Evolutionary conservation across 495 filamentous ascomycete genomes (phyloP).

Genomic region (Aspergillus cavernicola): DNA sequence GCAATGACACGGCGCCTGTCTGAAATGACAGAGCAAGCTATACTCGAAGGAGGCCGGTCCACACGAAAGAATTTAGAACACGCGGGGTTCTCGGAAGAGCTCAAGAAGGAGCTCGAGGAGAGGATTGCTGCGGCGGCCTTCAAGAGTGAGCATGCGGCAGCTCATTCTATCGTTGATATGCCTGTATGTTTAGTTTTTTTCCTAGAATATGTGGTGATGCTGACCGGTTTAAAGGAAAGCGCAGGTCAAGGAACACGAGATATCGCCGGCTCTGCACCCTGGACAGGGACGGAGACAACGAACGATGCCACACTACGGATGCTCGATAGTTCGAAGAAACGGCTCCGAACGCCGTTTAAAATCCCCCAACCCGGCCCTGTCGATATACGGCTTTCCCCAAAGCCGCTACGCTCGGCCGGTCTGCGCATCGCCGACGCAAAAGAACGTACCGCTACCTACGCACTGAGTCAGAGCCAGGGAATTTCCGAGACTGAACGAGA

Average conservation of each 20-base stretch:
- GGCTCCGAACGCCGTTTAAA: slow-evolving; percentile 51
- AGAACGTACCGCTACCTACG: slow-evolving; percentile 73
- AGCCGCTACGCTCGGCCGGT: slow-evolving; percentile 45
- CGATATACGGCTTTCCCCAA: slow-evolving; percentile 56
- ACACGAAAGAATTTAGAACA: slow-evolving; percentile 74
- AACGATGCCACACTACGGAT: slow-evolving; percentile 82
- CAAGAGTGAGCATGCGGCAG: slow-evolving; percentile 60
- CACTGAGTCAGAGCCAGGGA: slow-evolving; percentile 53
- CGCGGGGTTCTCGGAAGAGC: slow-evolving; percentile 81
- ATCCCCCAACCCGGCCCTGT: slow-evolving; percentile 51
- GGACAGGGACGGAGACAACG: slow-evolving; percentile 72
- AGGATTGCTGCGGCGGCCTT: slow-evolving; percentile 70
- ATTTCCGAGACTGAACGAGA: slow-evolving; percentile 68
- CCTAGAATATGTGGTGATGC: slow-evolving; percentile 5
- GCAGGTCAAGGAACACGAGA: slow-evolving; percentile 71
- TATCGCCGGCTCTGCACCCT: slow-evolving; percentile 66
- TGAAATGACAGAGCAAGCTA: slow-evolving; percentile 74
- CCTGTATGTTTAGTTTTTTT: slow-evolving; percentile 40
- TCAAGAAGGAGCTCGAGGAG: slow-evolving; percentile 71
- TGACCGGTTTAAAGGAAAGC: slow-evolving; percentile 42
- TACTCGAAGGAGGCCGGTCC: slow-evolving; percentile 67
- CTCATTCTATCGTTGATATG: slow-evolving; percentile 64
- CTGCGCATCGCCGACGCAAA: slow-evolving; percentile 69
- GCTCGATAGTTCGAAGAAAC: slow-evolving; percentile 75
- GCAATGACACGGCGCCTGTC: slow-evolving; percentile 72